Conservation (phyloP, 225 moss, liverwort and hornwort species). For the Bryoerythrophyllum caledonicum region DNA sequence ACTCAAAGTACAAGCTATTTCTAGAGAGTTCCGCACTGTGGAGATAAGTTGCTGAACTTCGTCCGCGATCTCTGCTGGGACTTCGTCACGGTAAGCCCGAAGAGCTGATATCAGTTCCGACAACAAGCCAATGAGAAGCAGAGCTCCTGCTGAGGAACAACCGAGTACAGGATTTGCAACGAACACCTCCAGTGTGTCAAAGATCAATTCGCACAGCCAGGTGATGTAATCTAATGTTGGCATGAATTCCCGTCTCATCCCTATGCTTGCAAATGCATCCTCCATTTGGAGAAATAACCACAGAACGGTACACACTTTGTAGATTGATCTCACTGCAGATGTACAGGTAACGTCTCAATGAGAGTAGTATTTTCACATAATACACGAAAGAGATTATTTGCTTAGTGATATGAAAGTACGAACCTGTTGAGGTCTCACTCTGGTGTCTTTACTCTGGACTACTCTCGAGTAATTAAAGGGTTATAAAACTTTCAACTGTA, state of each 20-base stretch:
- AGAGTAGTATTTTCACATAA: no score
- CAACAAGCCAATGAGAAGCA: background rate
- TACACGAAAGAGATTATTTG: no score
- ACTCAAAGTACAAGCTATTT: background rate
- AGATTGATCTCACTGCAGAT: background rate
- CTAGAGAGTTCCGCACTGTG: background rate
- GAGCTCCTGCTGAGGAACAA: background rate
- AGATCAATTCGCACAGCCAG: background rate
- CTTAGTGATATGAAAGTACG: no score
- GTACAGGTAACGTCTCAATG: background rate
- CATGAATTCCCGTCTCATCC: background rate
- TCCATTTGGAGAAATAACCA: background rate
- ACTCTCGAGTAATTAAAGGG: no score
- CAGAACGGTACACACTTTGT: background rate
- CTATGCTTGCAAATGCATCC: background rate
- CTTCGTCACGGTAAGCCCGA: background rate
- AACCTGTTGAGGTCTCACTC: no score
- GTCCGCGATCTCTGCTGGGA: background rate
- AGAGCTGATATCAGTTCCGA: background rate
- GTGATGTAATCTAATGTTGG: background rate
- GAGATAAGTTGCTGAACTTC: background rate
- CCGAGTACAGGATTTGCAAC: background rate
- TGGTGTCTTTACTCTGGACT: background rate
- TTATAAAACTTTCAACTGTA: background rate
- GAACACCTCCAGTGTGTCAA: background rate